phyloP scores from a whole-genome alignment of 2,329 filamentous ascomycete genomes.

The Curvularia verruculosa region DNA sequence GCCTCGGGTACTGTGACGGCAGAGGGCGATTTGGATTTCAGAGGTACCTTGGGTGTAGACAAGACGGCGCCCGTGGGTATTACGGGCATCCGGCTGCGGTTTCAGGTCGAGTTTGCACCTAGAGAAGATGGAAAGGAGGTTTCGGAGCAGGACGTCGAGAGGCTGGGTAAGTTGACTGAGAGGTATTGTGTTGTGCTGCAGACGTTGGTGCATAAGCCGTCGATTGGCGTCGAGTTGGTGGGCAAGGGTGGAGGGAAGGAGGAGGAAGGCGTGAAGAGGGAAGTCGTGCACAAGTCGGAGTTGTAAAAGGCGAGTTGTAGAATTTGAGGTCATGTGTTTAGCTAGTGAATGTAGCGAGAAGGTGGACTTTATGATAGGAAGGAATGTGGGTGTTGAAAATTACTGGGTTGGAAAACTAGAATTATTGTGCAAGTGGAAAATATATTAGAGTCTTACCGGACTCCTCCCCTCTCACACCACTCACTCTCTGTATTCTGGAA shows the following conservation, averaged over 20 bases:
- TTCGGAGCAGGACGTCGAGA: constrained; percentile 52
- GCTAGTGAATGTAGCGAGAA: no score
- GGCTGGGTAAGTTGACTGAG: constrained; percentile 57
- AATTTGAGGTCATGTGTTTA: no score
- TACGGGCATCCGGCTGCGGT: constrained; percentile 53
- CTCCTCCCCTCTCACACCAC: no score
- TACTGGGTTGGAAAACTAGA: no score
- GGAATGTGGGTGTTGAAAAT: no score
- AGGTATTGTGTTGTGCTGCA: constrained; percentile 55
- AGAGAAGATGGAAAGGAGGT: constrained; percentile 45
- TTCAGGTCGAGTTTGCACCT: constrained; percentile 51
- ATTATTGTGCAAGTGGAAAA: no score
- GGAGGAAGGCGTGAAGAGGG: constrained; percentile 4
- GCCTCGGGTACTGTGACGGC: constrained; percentile 51
- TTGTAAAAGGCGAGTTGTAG: constrained; percentile 1
- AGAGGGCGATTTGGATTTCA: constrained; percentile 58
- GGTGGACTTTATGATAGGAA: no score
- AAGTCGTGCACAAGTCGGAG: constrained; percentile 8
- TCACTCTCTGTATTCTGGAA: no score
- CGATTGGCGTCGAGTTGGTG: constrained; percentile 33
- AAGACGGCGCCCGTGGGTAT: constrained; percentile 55
- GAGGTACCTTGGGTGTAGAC: constrained; percentile 58
- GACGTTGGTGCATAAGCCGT: constrained; percentile 42
- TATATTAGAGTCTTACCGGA: no score
- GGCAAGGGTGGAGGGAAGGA: constrained; percentile 31